Base-by-base conservation (phyloP, 306 rosid genomes). In the Begonia masoniana region DNA sequence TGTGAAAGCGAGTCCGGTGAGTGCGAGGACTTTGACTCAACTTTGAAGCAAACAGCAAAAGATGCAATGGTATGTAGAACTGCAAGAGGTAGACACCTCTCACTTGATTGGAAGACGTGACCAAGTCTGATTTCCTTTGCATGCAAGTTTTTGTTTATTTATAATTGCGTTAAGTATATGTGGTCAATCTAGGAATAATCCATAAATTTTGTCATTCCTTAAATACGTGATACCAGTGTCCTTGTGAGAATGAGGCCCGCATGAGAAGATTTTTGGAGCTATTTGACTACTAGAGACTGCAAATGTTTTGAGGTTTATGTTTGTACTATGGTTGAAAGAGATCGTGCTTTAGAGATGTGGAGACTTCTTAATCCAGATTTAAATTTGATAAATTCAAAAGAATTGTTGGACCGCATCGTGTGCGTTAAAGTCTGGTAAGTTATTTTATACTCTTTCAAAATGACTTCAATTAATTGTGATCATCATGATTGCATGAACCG, bases 271-370 rank as follows among this genome's bases (percentile, higher is more conserved):
- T 96, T 92, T 62, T 82, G 96, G 65, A 79, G 84, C 69, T 92
- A 92, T 74, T 77, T 92, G 81, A 92, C 76, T 63, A 96, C 99
- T 54, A 77, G 96, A 74, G 99, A 96, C 64, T 94, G 99, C 64
- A 92, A 92, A 84, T 94, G 99, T 43, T 92, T 92, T 86, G 99
- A 92, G 76, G 99, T 92, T 61, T 92, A 74, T 77, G 99, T 92
- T 64, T 92, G 99, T 78, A 92, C 96, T 24, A 92, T 92, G 99
- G 99, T 96, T 56, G 99, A 92, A 77, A 83, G 94, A 76, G 99
- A 92, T 84, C 86, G 86, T 70, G 99, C 99, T n/a, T 78, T 92
- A 21, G 99, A 92, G 77, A 92, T 92, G 99, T 92, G 99, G 99
- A 81, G 99, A 83, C 99, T 92, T 79, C 96, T 92, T 63, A 96